Conservation (phyloP, 192 early-diverging fungal species). For the Coemansia sp. region DNA sequence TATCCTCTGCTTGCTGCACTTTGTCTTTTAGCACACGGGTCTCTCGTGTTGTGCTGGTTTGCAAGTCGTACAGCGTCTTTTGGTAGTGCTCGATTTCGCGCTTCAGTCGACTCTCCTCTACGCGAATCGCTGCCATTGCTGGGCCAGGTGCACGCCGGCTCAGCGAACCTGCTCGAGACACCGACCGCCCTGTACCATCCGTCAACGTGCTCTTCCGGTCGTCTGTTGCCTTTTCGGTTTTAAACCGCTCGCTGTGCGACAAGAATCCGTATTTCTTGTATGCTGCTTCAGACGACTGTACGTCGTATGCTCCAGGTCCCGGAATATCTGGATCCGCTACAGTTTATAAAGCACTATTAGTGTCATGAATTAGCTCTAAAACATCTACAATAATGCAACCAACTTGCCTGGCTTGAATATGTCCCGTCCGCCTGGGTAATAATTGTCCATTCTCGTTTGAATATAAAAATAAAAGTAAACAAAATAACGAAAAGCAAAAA, state of each 20-base stretch:
- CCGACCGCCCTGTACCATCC: background rate
- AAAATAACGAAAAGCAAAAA: conserved; percentile 6
- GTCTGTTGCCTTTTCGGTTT: background rate
- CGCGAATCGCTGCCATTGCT: conserved; percentile 24
- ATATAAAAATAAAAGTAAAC: conserved; percentile 11
- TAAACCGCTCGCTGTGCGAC: conserved; percentile 35
- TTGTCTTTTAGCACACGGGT: conserved; percentile 23
- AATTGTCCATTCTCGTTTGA: conserved; percentile 16
- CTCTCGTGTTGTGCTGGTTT: conserved; percentile 19
- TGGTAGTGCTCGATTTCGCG: conserved; percentile 41
- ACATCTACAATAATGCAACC: background rate
- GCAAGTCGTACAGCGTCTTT: conserved; percentile 18
- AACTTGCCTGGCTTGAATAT: conserved; percentile 46
- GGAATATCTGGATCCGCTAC: conserved; percentile 50
- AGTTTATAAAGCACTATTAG: background rate
- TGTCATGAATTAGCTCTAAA: no score
- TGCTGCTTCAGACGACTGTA: conserved; percentile 30
- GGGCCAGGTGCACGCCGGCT: conserved; percentile 12
- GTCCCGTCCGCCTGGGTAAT: conserved; percentile 42
- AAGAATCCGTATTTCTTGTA: conserved; percentile 51
- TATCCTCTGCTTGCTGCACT: conserved; percentile 24
- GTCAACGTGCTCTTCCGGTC: background rate
- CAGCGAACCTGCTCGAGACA: conserved; percentile 4
- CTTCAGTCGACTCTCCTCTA: conserved; percentile 30
- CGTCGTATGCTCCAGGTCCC: conserved; percentile 40